phyloP scores from a whole-genome alignment of 169 alveolate species.

The Amoebophrya sp. region DNA sequence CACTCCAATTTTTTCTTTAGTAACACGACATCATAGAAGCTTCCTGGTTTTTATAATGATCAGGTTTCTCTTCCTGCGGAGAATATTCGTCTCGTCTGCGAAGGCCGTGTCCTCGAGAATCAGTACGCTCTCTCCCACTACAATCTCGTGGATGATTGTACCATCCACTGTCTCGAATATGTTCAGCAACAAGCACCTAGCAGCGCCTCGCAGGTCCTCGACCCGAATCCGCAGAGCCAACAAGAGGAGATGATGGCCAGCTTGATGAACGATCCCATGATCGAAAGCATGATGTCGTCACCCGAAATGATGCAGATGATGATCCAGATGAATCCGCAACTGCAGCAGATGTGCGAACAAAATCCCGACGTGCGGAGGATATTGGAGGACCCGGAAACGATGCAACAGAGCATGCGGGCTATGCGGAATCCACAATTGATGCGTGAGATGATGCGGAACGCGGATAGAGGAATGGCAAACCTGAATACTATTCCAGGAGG shows the following conservation, averaged over 20 bases:
- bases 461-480: slow-evolving; percentile 51
- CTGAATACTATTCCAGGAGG: slow-evolving; percentile 52
- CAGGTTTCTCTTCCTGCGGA: neutral
- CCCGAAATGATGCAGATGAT: slow-evolving; percentile 26
- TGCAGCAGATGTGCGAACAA: slow-evolving; percentile 48
- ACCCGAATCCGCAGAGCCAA: neutral
- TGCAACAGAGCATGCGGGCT: slow-evolving; percentile 50
- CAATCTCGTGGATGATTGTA: neutral
- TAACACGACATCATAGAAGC: no score
- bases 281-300: slow-evolving; percentile 16
- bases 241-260: slow-evolving; percentile 18
- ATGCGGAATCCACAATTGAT: slow-evolving; percentile 48
- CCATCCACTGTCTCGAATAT: neutral
- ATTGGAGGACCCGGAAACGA: slow-evolving; percentile 46
- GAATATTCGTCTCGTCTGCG: neutral
- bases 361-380: slow-evolving; percentile 51
- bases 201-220: neutral
- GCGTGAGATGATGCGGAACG: slow-evolving; percentile 53
- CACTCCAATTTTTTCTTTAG: no score
- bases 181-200: neutral
- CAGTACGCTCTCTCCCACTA: neutral
- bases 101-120: neutral
- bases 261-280: slow-evolving; percentile 27
- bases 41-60: no score
- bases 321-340: slow-evolving; percentile 49